Percentiles rank a stretch among this genome's conserved stretches.
Conservation (phyloP, 306 rosid genomes). For the Ziziphus jujuba region DNA sequence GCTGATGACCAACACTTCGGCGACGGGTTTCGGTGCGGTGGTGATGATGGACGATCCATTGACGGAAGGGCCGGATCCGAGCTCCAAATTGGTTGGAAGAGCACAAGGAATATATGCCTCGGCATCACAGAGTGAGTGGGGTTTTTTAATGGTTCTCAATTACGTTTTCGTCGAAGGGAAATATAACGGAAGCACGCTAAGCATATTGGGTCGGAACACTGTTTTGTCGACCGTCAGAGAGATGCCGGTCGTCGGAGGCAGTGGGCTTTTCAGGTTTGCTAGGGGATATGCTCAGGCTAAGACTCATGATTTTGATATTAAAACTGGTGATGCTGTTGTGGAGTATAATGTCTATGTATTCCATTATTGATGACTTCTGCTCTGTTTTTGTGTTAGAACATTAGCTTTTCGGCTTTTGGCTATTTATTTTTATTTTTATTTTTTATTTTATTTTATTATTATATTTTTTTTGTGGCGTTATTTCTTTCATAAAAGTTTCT, state of each 20-base stretch:
- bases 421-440: too few relatives aligned
- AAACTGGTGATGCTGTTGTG: constrained; percentile 37
- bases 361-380: constrained; percentile 29
- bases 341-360: constrained; percentile 53
- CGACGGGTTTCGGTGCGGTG: background rate
- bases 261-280: constrained; percentile 58
- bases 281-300: constrained; percentile 51
- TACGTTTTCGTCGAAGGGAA: constrained; percentile 8
- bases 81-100: background rate
- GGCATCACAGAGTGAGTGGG: background rate
- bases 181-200: constrained; percentile 16
- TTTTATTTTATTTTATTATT: too few relatives aligned
- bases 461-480: too few relatives aligned
- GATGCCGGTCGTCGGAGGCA: constrained; percentile 62
- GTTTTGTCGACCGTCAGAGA: constrained; percentile 39
- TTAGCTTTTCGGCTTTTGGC: constrained; percentile 57
- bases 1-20: background rate
- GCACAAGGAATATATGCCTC: constrained; percentile 15
- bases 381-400: constrained; percentile 21
- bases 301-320: constrained; percentile 3
- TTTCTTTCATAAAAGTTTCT: too few relatives aligned
- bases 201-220: constrained; percentile 7
- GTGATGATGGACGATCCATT: constrained; percentile 4
- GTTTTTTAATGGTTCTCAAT: constrained; percentile 9
- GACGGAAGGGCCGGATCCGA: constrained; percentile 9